Percentiles rank a stretch among this genome's conserved stretches.
These are phyloP conservation scores for Coemansia sp. DNA, from an alignment of 192 early-diverging fungal genomes.

Conservation along the genomic window DNA sequence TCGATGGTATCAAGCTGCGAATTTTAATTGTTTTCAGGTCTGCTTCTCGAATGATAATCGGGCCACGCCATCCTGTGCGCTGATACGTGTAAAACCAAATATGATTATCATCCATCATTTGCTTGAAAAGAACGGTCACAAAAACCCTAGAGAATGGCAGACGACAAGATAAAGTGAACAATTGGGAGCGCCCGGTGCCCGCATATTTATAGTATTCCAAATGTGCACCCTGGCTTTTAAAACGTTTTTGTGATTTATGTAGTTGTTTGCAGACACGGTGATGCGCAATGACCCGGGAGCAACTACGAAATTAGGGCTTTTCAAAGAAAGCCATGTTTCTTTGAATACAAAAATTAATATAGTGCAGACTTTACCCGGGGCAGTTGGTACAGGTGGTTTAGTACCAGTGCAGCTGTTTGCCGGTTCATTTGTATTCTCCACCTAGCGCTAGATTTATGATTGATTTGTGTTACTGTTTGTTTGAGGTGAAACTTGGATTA, in stretches of 20 bases:
- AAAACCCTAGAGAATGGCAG: neutral
- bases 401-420: no score
- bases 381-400: neutral
- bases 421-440: no score
- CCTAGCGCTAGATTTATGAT: no score
- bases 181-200: no score
- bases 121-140: neutral
- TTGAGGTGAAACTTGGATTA: no score
- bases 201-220: neutral
- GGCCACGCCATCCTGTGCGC: neutral
- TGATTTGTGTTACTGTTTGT: no score
- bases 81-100: conserved; percentile 1
- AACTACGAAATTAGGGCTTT: neutral
- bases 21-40: neutral
- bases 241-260: neutral
- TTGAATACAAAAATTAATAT: neutral
- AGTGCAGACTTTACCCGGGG: neutral
- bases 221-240: neutral
- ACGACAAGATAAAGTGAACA: no score
- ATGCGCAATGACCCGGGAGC: neutral
- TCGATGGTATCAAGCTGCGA: neutral
- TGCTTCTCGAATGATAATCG: neutral
- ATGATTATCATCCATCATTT: neutral
- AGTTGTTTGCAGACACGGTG: neutral
- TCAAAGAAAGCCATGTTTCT: neutral